Base-by-base conservation (phyloP, 768 basidiomycete species). In the Rhodotorula sphaerocarpa region DNA sequence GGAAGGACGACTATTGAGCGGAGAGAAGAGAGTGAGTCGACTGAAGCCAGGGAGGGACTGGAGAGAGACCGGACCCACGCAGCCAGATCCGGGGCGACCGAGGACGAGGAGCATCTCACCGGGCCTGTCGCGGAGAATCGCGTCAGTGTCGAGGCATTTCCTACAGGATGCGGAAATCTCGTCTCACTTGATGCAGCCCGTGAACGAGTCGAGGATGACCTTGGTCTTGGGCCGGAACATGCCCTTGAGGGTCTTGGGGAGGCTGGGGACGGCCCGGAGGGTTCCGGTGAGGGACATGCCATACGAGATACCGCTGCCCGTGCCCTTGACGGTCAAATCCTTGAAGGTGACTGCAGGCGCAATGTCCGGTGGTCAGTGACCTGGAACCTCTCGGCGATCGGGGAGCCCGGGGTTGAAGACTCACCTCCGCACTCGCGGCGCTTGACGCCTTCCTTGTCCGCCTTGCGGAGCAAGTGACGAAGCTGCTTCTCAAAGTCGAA, bases 91-190 rank as follows among this genome's bases (percentile, higher is more conserved):
- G 23, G 64, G 67, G 7, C 78, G 76, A 45, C 78, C 74, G 21
- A 76, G 76, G 5, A 78, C 77, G 55, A 80, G 80, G 71, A 87
- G 85, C 88, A 88, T 87, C 75, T 88, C 85, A 21, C 85, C 85
- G 0, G 84, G 81, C 7, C 81, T 50, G 48, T 23, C 11, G 21
- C 9, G 21, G 12, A 43, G 11, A 15, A 21, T 23, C 11, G 21
- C 21, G 11, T 39, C 39, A 39, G 39, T 39, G 9, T 18, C 39
- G 39, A 9, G 9, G 9, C 18, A 18, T 10, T 18, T 9, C 9
- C 15, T 7, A 20, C 42, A 43, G 11, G 42, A 43, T 16, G 42
- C 21, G 21, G 10, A 15, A 23, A 6, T 43, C 39, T 10, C 18
- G 39, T 7, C 42, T 15, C 20, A 43, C 42, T 23, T 15, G 42